Evolutionary conservation across 1,284 basidiomycete species (phyloP), one percentile per base, ranked within the genome.

Genomic region (Heterobasidion occidentale): DNA sequence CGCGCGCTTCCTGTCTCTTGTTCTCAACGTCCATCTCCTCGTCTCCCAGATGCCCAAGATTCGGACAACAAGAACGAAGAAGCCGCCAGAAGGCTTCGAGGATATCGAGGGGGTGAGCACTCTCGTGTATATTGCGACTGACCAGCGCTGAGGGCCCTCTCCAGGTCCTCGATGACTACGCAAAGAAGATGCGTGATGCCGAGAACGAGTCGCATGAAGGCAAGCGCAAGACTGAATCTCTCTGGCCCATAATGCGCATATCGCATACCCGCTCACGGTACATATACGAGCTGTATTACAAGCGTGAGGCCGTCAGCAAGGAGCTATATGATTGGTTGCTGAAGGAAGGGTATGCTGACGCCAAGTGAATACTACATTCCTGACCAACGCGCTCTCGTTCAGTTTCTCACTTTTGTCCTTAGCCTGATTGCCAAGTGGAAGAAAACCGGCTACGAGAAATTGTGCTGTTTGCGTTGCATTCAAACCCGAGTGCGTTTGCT

Each of bases 381-480:
- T 27, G 27, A 27, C 27, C 27, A 27, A 5, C 27, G 4, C 27
- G 27, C 48, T 36, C 19, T 46, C 19, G 34, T 45, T 45, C 42
- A 14, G 42, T 17, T 14, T 17, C 42, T 45, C 42, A 17, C 36
- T n/a, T 51, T 17, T 56, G 42, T 46, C 35, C 14, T 36, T 44
- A 98, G 96, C 67, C 75, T 99, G 70, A 93, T 99, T 71, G 97
- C 97, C 36, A 99, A 99, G 72, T 99, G 97, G 97, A 99, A 99
- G 78, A 97, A 98, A 74, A 77, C 90, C 9, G 97, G 97, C 3
- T 99, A 99, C 71, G 97, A 99, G 74, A 98, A 98, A 69, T 78
- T 99, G 38, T 99, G 97, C 70, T 99, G 97, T 68, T 77, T 98
- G 52, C 79, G 97, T 52, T 99, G 97, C 73, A 98, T 99, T 57